Evolutionary conservation across 495 filamentous ascomycete species (phyloP).

Genomic region (Penicillium robsamsonii): DNA sequence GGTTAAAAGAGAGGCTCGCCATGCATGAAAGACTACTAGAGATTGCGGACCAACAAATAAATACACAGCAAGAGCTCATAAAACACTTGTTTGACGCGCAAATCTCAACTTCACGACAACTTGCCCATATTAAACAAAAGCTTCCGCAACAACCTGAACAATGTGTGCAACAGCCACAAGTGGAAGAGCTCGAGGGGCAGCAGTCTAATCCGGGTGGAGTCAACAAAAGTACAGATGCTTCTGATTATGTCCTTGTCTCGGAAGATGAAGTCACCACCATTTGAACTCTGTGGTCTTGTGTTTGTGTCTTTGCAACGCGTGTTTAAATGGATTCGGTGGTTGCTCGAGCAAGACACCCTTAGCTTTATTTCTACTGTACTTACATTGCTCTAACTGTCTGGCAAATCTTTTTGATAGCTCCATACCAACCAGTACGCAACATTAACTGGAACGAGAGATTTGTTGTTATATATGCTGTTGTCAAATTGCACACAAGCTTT

Average conservation of each 20-base stretch:
- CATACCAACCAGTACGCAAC: background rate
- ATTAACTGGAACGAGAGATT: background rate
- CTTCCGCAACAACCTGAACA: background rate
- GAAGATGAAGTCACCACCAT: background rate
- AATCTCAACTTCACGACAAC: background rate
- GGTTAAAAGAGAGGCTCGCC: background rate
- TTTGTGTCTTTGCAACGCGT: background rate
- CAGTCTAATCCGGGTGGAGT: background rate
- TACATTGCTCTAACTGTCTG: too few species aligned
- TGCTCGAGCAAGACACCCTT: background rate
- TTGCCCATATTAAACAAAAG: background rate
- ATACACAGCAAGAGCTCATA: background rate
- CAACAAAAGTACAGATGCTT: background rate
- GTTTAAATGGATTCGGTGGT: background rate
- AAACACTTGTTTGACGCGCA: background rate
- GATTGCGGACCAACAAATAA: background rate
- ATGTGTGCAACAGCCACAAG: background rate
- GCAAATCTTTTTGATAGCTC: background rate
- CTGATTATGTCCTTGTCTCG: slow-evolving; percentile 2
- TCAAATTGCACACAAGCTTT: too few species aligned
- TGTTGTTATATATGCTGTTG: background rate
- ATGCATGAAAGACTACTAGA: background rate
- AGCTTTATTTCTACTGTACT: background rate
- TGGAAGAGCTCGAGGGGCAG: background rate
- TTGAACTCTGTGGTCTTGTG: background rate